Conservation (phyloP, 208 protist species). For the Phytomonas sp. region DNA sequence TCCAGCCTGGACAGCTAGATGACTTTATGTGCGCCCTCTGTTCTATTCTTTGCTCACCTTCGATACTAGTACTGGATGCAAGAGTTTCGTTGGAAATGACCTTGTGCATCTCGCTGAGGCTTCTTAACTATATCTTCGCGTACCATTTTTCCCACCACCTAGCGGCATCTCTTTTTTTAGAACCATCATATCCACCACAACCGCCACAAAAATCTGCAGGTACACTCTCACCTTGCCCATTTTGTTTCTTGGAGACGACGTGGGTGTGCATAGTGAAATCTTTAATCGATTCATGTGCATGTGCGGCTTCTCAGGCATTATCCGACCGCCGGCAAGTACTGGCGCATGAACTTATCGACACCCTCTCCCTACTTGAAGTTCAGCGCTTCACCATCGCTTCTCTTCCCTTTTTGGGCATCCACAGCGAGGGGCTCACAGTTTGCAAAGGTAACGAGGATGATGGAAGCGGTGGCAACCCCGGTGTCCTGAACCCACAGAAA, state of each 20-base stretch:
- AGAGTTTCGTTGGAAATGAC: conserved; percentile 4
- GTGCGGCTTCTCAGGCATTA: background rate
- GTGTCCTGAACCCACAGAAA: conserved; percentile 6
- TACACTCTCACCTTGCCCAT: background rate
- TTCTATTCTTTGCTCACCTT: background rate
- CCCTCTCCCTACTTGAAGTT: conserved; percentile 2
- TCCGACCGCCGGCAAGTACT: background rate
- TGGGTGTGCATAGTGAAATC: conserved; percentile 4
- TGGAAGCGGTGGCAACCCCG: background rate
- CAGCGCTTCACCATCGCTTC: background rate
- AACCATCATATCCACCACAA: background rate
- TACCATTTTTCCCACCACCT: background rate
- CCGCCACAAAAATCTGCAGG: background rate
- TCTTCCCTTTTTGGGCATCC: background rate
- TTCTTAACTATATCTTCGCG: conserved; percentile 12
- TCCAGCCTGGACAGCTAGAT: background rate
- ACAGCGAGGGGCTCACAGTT: background rate
- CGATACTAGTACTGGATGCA: background rate
- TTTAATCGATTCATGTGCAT: background rate
- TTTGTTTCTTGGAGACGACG: conserved; percentile 1
- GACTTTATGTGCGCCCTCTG: background rate
- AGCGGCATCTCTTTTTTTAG: background rate
- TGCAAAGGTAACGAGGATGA: background rate
- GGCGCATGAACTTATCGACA: conserved; percentile 4
- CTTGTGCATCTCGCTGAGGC: conserved; percentile 8